A percentile compares a stretch with the other conserved stretches of the same genome.
phyloP scores from a whole-genome alignment of 306 rosid species.

The Sicyos baderoa region DNA sequence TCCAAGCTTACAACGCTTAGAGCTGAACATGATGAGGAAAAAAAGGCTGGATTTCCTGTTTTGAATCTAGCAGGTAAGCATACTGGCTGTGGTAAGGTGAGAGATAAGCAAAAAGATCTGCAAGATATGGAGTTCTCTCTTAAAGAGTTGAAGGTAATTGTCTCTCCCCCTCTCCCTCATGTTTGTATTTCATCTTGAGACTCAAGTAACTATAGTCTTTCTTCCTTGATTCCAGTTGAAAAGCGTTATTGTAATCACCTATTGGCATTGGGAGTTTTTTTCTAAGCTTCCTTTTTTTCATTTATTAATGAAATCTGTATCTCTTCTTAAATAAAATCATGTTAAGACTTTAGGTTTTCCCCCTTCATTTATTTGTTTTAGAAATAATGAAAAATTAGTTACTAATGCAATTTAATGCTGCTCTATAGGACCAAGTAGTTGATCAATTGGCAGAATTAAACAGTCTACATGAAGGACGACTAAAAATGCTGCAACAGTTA shows the following conservation, averaged over 20 bases:
- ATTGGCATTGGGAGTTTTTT: too few relatives aligned
- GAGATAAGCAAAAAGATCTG: slow-evolving; percentile 78
- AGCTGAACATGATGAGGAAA: slow-evolving; percentile 64
- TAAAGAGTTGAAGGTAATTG: slow-evolving; percentile 63
- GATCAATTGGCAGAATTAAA: slow-evolving; percentile 50
- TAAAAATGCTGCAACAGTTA: slow-evolving; percentile 58
- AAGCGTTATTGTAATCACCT: too few relatives aligned
- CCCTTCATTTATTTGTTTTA: background rate
- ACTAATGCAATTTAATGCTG: slow-evolving; percentile 1
- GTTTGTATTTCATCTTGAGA: slow-evolving; percentile 1
- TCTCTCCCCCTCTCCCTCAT: background rate
- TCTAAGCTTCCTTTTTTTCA: too few relatives aligned
- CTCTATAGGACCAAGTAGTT: slow-evolving; percentile 59
- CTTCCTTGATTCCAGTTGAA: too few relatives aligned
- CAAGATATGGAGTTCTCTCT: slow-evolving; percentile 76
- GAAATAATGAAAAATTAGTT: background rate
- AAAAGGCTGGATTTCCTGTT: slow-evolving; percentile 62
- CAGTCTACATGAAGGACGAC: slow-evolving; percentile 70
- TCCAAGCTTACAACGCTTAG: slow-evolving; percentile 55
- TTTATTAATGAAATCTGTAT: too few relatives aligned
- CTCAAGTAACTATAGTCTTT: too few relatives aligned
- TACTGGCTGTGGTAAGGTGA: slow-evolving; percentile 46
- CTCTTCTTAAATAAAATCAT: too few relatives aligned
- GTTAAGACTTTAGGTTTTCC: background rate
- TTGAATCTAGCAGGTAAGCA: slow-evolving; percentile 54